Percentiles rank a stretch among this genome's conserved stretches.
Evolutionary conservation across 805 yeast genomes (phyloP).

Genomic region (Maudiozyma turicensis): DNA sequence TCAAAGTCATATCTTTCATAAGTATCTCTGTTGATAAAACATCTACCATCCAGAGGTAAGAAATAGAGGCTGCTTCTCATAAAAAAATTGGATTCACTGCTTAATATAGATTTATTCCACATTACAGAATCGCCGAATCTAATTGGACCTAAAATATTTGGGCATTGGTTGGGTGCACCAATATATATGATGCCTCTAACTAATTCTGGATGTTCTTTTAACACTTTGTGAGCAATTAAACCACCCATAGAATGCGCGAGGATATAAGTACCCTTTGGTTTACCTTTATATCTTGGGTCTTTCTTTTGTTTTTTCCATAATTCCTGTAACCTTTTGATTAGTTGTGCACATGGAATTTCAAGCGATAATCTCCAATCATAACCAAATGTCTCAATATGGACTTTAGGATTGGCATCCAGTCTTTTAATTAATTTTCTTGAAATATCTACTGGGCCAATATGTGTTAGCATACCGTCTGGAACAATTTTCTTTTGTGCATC

Average conservation of each 20-base stretch:
- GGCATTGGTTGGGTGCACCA: slow-evolving; percentile 77
- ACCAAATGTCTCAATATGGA: slow-evolving; percentile 66
- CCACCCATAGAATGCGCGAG: slow-evolving; percentile 97
- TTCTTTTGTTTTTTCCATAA: slow-evolving; percentile 31
- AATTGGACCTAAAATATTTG: slow-evolving; percentile 79
- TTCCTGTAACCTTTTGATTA: slow-evolving; percentile 39
- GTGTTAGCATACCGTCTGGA: slow-evolving; percentile 71
- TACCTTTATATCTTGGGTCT: slow-evolving; percentile 2
- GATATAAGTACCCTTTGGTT: slow-evolving; percentile 51
- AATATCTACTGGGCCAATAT: slow-evolving; percentile 82
- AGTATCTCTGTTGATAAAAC: slow-evolving; percentile 56
- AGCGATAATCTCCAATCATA: slow-evolving; percentile 86
- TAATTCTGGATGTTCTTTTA: slow-evolving; percentile 57
- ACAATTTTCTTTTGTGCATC: slow-evolving; percentile 42
- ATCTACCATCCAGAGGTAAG: slow-evolving; percentile 64
- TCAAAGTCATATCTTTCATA: slow-evolving; percentile 55
- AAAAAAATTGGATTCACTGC: slow-evolving; percentile 75
- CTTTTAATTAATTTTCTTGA: slow-evolving; percentile 50
- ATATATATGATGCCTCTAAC: slow-evolving; percentile 71
- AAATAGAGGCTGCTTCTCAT: slow-evolving; percentile 80
- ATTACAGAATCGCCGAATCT: slow-evolving; percentile 74
- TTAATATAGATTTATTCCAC: slow-evolving; percentile 60
- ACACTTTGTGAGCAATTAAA: slow-evolving; percentile 66
- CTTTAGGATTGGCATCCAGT: slow-evolving; percentile 45
- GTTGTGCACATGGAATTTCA: slow-evolving; percentile 41